Evolutionary conservation across 768 basidiomycete genomes (phyloP), one percentile per base, ranked within the genome.

Genomic region (Dioszegia aurantiaca): DNA sequence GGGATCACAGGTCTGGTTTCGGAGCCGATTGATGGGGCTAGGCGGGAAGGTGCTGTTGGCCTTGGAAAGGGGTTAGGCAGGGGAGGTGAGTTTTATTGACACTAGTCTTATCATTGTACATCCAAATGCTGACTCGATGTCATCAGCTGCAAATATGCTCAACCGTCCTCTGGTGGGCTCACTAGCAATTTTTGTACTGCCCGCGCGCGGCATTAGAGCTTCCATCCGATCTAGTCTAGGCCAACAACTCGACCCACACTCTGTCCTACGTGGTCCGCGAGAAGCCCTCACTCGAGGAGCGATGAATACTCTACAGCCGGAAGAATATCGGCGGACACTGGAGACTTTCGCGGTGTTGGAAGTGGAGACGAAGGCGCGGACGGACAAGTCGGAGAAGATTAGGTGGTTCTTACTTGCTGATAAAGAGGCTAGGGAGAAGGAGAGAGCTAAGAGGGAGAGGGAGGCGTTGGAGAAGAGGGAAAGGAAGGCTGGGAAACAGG

Each of bases 1-100:
- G 78, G 71, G 0, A 65, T 78, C 41, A 73, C 73, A 0, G 77
- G 79, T 5, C 58, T 79, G 8, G 68, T 78, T 5, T 71, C 63
- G 4, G 77, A 77, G 55, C 78, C 78, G 0, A 55, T 75, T 28
- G 59, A 68, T 44, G 78, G 78, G 0, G 73, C 60, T 19, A 63
- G 71, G 52, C 64, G 74, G 54, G 73, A 76, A 64, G 78, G 77
- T 31, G 56, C 64, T 19, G 31, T 62, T 1, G 77, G 77, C 6
- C 66, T 66, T 21, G 55, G 72, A 48, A 77, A 77, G 55, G 78
- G 78, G 0, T 57, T 70, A 1, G 72, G 68, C 3, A 54, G 75
- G 44, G 65, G 67, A 31, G 68, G 73, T 76, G 33, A 57, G 75
- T 28, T 44, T 5, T 21, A 6, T 26, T n/a, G 39, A 37, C 23